Base-by-base conservation (phyloP, 805 yeast species). In the Pichia phayaonensis region DNA sequence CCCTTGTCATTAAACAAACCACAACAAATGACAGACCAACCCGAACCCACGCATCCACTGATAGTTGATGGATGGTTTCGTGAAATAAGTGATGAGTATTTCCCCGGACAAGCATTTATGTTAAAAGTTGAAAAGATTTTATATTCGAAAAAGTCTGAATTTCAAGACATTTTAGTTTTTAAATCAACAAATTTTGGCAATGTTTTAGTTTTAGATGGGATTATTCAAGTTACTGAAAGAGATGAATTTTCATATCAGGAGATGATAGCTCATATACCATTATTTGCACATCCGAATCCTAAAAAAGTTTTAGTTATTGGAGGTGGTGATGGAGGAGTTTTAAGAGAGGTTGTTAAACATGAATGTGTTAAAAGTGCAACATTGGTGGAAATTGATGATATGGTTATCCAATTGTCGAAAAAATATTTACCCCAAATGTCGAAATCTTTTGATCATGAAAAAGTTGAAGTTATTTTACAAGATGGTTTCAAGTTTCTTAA, bases 211-310 rank as follows among this genome's bases (percentile, higher is more conserved):
- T 74, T 90, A 40, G 96, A 90, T 65, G 96, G 96, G 8, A 87
- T 87, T 29, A 79, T 90, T 50, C 97, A 90, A 70, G 90, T 90
- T 55, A 85, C 96, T 0, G 97, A 90, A 65, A 74, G 89, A 52
- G 97, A 90, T 67, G 97, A 90, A 66, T 90, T 87, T 67, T 89
- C 96, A 13, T 90, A 90, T 67, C 97, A 90, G 69, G 97, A 90
- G 65, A 80, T 88, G 82, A 90, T 90, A 55, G 72, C 95, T 2
- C 95, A 90, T 66, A 68, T 88, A 27, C 90, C 97, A 5, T 61
- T 90, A 51, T 81, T 83, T 77, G 70, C 87, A 12, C 97, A 90
- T 68, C 79, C 80, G 4, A 61, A 73, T 41, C 97, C 97, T 1
- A 78, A 77, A 58, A 77, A 75, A 49, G 95, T 89, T 11, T 75